Evolutionary conservation across 352 stramenopile genomes (phyloP), one percentile per base, ranked within the genome.

Genomic region (Globisporangium abappressorium): DNA sequence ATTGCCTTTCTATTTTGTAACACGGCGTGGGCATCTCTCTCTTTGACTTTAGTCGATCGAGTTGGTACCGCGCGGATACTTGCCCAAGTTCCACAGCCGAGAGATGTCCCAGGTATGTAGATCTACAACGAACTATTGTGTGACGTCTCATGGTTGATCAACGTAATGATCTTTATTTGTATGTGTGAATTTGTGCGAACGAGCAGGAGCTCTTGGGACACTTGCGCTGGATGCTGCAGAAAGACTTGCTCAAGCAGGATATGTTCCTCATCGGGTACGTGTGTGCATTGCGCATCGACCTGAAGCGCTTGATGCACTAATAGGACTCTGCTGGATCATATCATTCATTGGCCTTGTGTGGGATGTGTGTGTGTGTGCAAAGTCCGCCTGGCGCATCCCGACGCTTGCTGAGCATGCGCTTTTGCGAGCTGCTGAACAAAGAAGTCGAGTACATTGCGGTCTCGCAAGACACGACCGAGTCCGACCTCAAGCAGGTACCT

Each of bases 401-500:
- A 15, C 83, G 86, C 8, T 53, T 92, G 49, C 61, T 97, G 20
- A 90, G 83, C 36, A 89, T 97, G 77, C 81, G 82, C 36, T 97
- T 96, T 61, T 94, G 86, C 58, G 89, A 97, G 62, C 67, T 97
- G 24, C 64, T 96, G 54, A 79, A 95, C 62, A 87, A 86, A 41
- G 88, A 94, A 46, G 86, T 94, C 33, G 90, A 97, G 68, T 97
- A 94, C 70, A 82, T 99, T 24, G 80, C 91, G n/a, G 82, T 99
- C 60, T 97, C 93, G 26, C 81, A 88, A 34, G 96, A 99, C 80
- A 98, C 94, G 43, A 98, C 96, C 0, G 96, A 99, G 73, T 92
- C 85, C 0, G 92, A 98, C 69, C 70, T 98, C 24, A 98, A 98
- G 68, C 92, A 97, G 77, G 80, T 87, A 46, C 30, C 11, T 57